phyloP scores from a whole-genome alignment of 169 alveolate species.

The Plasmodium berghei region DNA sequence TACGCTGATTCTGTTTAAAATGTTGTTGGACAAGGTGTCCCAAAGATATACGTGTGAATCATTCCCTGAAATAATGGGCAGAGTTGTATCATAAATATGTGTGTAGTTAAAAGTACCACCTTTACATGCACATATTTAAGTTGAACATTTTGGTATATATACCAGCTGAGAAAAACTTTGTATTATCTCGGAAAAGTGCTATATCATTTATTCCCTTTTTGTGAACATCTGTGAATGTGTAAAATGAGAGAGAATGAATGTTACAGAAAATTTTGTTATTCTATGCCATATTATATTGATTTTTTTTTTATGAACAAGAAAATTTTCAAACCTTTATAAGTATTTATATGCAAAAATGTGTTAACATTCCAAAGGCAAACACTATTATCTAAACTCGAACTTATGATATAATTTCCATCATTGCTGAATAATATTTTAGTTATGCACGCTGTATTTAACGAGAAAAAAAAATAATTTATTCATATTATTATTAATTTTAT shows the following conservation, averaged over 20 bases:
- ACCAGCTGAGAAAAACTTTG: slow-evolving; percentile 70
- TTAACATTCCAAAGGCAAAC: slow-evolving; percentile 64
- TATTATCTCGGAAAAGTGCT: slow-evolving; percentile 68
- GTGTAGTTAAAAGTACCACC: neutral
- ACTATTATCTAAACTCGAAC: slow-evolving; percentile 57
- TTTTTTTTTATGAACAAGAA: neutral
- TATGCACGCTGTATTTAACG: slow-evolving; percentile 31
- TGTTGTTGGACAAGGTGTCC: slow-evolving; percentile 66
- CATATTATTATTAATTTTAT: neutral
- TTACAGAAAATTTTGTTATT: neutral
- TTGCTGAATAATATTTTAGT: slow-evolving; percentile 51
- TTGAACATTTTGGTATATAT: neutral
- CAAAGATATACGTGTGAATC: slow-evolving; percentile 44
- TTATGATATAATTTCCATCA: slow-evolving; percentile 51
- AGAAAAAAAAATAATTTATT: neutral
- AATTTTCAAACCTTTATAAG: slow-evolving; percentile 22
- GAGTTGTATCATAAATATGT: neutral
- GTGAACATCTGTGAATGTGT: slow-evolving; percentile 41
- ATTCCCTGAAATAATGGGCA: slow-evolving; percentile 21
- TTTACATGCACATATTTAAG: neutral
- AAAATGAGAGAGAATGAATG: neutral
- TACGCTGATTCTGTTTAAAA: slow-evolving; percentile 50
- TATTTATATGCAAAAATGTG: slow-evolving; percentile 46
- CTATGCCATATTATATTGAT: neutral
- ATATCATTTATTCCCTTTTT: slow-evolving; percentile 71